Evolutionary conservation across 1,139 yeast genomes (phyloP).

Genomic region (Candida labiduridarum): DNA sequence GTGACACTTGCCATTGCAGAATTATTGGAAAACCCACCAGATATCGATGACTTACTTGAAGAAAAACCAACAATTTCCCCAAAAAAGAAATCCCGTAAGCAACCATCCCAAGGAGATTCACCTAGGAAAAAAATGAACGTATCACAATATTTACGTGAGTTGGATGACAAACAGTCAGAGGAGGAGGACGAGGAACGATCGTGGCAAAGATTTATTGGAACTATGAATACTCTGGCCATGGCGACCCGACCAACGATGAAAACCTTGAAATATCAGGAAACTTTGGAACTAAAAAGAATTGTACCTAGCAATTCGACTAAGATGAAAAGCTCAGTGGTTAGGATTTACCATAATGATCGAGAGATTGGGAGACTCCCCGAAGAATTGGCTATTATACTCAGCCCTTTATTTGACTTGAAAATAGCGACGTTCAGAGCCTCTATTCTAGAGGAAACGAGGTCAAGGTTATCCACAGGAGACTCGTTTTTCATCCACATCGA

Average conservation of each 20-base stretch:
- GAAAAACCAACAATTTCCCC: slow-evolving; percentile 3
- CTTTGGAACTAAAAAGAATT: slow-evolving; percentile 38
- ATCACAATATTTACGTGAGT: slow-evolving; percentile 13
- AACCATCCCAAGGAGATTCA: slow-evolving; percentile 13
- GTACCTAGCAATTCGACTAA: slow-evolving; percentile 31
- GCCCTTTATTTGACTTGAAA: slow-evolving; percentile 63
- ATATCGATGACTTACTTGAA: slow-evolving; percentile 11
- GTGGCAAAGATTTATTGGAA: slow-evolving; percentile 59
- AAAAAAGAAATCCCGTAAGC: not conserved
- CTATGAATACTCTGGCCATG: slow-evolving; percentile 75
- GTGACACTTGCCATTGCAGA: slow-evolving; percentile 33
- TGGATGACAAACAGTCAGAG: slow-evolving; percentile 9
- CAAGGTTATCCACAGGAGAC: slow-evolving; percentile 71
- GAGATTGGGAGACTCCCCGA: slow-evolving; percentile 83
- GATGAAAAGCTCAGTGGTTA: slow-evolving; percentile 30
- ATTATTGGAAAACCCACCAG: slow-evolving; percentile 23
- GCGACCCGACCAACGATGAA: slow-evolving; percentile 74
- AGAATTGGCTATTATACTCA: slow-evolving; percentile 65
- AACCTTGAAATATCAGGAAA: slow-evolving; percentile 54
- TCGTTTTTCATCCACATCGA: slow-evolving; percentile 65
- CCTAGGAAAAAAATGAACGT: slow-evolving; percentile 19
- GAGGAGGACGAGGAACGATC: slow-evolving; percentile 15
- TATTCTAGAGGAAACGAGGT: slow-evolving; percentile 59
- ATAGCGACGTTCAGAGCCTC: slow-evolving; percentile 60
- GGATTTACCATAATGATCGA: slow-evolving; percentile 34